A percentile compares a stretch with the other conserved stretches of the same genome.
These are phyloP conservation scores for Cladophialophora psammophila DNA, from an alignment of 2,329 filamentous ascomycete genomes.

Conservation along the genomic window DNA sequence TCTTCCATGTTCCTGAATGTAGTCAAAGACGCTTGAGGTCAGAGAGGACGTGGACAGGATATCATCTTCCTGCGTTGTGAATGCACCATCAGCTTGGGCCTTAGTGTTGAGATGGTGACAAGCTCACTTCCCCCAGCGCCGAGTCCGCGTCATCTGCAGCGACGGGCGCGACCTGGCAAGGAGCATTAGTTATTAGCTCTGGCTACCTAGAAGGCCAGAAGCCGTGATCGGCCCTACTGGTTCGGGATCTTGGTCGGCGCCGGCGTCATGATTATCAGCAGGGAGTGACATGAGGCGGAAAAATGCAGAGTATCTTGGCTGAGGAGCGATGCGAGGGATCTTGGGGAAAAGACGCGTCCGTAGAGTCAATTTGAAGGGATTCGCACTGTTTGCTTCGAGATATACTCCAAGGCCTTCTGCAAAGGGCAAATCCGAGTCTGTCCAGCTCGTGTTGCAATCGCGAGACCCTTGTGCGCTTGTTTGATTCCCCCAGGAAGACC, in stretches of 20 bases:
- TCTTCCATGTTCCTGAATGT: conserved; percentile 28
- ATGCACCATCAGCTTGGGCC: neutral
- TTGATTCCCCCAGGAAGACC: neutral
- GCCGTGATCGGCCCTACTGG: conserved; percentile 6
- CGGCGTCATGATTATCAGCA: neutral
- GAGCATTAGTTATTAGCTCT: conserved; percentile 1
- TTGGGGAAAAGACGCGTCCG: neutral
- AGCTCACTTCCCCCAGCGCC: conserved; percentile 28
- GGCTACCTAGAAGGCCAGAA: neutral
- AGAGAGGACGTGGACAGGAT: conserved; percentile 24
- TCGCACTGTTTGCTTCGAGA: conserved; percentile 4
- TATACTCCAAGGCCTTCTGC: neutral
- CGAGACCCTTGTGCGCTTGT: neutral
- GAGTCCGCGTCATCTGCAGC: conserved; percentile 28
- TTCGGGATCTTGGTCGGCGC: neutral
- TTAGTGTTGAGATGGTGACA: neutral
- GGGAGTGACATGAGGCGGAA: conserved; percentile 13
- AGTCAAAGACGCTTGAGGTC: conserved; percentile 31
- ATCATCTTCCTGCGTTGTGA: conserved; percentile 22
- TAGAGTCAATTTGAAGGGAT: neutral
- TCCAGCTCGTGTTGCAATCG: neutral
- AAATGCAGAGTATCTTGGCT: neutral
- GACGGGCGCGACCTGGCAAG: neutral
- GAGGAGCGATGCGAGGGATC: neutral
- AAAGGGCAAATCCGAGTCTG: conserved; percentile 3